Conservation (phyloP, 805 yeast species). For the Pichia sporocuriosa region DNA sequence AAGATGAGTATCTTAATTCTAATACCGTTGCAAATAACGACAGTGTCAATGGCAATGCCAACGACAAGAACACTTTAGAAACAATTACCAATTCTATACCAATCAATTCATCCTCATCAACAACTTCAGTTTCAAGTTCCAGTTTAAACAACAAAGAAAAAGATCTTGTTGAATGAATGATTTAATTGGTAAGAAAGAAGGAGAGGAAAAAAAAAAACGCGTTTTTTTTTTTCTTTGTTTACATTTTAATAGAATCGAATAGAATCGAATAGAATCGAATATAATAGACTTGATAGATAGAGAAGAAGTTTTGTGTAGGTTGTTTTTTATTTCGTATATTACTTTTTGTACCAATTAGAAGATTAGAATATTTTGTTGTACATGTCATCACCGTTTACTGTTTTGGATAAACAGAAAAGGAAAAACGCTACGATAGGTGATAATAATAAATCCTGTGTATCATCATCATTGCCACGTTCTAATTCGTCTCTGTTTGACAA, state of each 20-base stretch:
- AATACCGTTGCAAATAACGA: no score
- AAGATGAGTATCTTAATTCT: slow-evolving; percentile 15
- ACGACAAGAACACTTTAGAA: no score
- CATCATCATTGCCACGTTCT: slow-evolving; percentile 1
- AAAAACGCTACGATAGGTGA: neutral
- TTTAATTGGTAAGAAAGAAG: neutral
- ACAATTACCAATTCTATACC: no score
- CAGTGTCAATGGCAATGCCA: no score
- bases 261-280: no score
- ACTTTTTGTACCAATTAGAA: no score
- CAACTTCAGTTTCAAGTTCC: neutral
- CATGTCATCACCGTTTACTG: slow-evolving; percentile 14
- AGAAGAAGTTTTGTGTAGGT: no score
- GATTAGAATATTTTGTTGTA: no score
- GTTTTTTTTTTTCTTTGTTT: slow-evolving; percentile 1
- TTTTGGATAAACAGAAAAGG: slow-evolving; percentile 10
- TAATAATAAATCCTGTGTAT: neutral
- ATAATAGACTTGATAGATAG: no score
- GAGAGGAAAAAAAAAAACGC: neutral
- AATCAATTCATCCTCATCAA: no score
- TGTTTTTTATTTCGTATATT: no score
- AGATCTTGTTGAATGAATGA: slow-evolving; percentile 7
- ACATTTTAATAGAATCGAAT: no score
- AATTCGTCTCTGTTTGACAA: slow-evolving; percentile 2
- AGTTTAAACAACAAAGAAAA: neutral